These are phyloP conservation scores for Penicillium angulare DNA, from an alignment of 495 filamentous ascomycete genomes.

Conservation along the genomic window DNA sequence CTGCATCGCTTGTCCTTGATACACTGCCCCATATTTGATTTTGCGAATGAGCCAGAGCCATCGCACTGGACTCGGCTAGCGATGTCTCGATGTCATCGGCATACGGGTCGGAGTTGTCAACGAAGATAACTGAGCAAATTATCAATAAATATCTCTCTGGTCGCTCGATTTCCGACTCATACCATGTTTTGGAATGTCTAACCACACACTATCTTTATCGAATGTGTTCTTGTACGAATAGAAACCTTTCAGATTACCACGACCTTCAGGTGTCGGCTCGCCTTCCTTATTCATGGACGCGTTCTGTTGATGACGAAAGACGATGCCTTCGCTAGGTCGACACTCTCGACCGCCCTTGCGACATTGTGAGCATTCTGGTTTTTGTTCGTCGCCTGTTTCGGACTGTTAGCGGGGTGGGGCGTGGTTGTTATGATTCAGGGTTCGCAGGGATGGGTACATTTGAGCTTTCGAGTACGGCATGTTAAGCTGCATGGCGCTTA, in stretches of 20 bases:
- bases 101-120: constrained; percentile 62
- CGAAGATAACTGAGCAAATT: constrained; percentile 54
- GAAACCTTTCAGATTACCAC: constrained; percentile 56
- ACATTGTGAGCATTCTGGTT: constrained; percentile 58
- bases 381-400: constrained; percentile 50
- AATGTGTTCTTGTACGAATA: constrained; percentile 72
- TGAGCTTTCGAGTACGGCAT: constrained; percentile 62
- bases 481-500: constrained; percentile 48
- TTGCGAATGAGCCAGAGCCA: constrained; percentile 29
- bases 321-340: constrained; percentile 59
- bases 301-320: constrained; percentile 72
- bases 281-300: constrained; percentile 61
- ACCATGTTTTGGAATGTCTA: constrained; percentile 61
- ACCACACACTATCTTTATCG: constrained; percentile 58
- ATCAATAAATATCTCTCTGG: not conserved
- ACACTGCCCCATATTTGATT: constrained; percentile 31
- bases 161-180: not conserved
- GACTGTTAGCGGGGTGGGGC: constrained; percentile 12
- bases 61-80: constrained; percentile 31
- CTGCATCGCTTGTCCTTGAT: constrained; percentile 34
- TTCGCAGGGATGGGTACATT: constrained; percentile 40
- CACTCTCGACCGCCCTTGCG: constrained; percentile 60
- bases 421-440: not conserved
- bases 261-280: constrained; percentile 38
- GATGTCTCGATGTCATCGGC: constrained; percentile 50